Evolutionary conservation across 495 filamentous ascomycete genomes (phyloP).

Genomic region (Penicillium egyptiacum): DNA sequence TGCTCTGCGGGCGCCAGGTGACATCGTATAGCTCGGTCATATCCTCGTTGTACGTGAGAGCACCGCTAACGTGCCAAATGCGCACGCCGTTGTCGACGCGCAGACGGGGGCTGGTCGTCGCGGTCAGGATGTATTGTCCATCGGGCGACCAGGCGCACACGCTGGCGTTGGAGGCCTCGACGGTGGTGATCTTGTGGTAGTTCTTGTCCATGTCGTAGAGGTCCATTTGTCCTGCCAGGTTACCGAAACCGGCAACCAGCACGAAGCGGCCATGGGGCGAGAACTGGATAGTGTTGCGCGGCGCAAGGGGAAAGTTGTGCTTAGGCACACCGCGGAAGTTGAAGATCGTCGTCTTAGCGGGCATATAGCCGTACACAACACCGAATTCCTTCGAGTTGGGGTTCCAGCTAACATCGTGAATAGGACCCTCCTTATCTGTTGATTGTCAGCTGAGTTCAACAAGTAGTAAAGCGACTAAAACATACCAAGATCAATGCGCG

Average conservation of each 20-base stretch:
- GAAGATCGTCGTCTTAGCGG: conserved; percentile 96
- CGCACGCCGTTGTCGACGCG: conserved; percentile 95
- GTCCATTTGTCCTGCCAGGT: conserved; percentile 95
- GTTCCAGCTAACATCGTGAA: conserved; percentile 98
- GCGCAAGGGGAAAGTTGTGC: conserved; percentile 79
- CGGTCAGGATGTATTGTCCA: conserved; percentile 90
- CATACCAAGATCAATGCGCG: conserved; percentile 76
- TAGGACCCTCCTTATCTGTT: conserved; percentile 92
- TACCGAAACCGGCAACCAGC: conserved; percentile 93
- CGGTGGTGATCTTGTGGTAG: conserved; percentile 85
- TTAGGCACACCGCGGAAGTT: conserved; percentile 77
- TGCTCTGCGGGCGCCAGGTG: conserved; percentile 77
- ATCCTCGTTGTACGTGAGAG: conserved; percentile 91
- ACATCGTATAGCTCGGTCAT: conserved; percentile 93
- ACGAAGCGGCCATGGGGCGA: conserved; percentile 92
- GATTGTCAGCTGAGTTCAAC: neutral
- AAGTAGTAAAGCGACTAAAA: neutral
- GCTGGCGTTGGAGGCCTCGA: conserved; percentile 92
- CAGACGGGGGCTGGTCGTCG: conserved; percentile 90
- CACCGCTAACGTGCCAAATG: conserved; percentile 90
- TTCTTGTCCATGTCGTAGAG: conserved; percentile 94
- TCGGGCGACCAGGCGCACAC: conserved; percentile 97
- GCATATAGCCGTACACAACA: conserved; percentile 96
- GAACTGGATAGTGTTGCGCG: conserved; percentile 92
- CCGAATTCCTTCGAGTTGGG: conserved; percentile 96